These are phyloP conservation scores for Prinsepia uniflora DNA, from an alignment of 306 rosid genomes.

Conservation along the genomic window DNA sequence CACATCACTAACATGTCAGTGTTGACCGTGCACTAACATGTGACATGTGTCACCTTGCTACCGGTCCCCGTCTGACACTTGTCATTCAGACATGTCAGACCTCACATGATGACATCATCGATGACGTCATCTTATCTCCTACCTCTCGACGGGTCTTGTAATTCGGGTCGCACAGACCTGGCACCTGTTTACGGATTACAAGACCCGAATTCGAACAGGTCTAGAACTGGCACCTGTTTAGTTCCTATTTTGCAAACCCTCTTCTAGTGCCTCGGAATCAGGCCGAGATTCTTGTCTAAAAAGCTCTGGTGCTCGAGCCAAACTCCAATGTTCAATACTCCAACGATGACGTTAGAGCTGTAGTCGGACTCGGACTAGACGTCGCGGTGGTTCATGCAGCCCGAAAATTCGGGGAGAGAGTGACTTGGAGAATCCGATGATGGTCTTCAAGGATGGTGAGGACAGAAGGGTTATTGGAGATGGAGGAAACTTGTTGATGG, in stretches of 20 bases:
- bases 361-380: conserved; percentile 91
- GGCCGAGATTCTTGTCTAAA: conserved; percentile 62
- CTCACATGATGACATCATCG: too few relatives aligned
- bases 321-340: conserved; percentile 75
- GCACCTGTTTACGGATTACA: too few relatives aligned
- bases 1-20: too few relatives aligned
- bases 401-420: conserved; percentile 88
- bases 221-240: too few relatives aligned
- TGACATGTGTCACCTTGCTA: too few relatives aligned
- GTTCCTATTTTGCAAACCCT: conserved; percentile 68
- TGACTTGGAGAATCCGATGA: conserved; percentile 73
- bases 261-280: conserved; percentile 62
- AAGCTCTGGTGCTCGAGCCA: conserved; percentile 84
- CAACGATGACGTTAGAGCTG: conserved; percentile 83
- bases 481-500: conserved; percentile 31
- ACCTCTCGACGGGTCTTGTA: too few relatives aligned
- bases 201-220: too few relatives aligned
- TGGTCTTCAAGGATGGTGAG: conserved; percentile 72
- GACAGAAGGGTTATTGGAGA: conserved; percentile 49
- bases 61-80: too few relatives aligned
- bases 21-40: too few relatives aligned
- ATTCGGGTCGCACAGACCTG: too few relatives aligned
- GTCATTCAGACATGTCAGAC: too few relatives aligned
- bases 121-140: too few relatives aligned
- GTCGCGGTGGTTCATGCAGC: conserved; percentile 80